Evolutionary conservation across 257 asterid genomes (phyloP), one percentile per base, ranked within the genome.

Genomic region (Solanum microdontum): DNA sequence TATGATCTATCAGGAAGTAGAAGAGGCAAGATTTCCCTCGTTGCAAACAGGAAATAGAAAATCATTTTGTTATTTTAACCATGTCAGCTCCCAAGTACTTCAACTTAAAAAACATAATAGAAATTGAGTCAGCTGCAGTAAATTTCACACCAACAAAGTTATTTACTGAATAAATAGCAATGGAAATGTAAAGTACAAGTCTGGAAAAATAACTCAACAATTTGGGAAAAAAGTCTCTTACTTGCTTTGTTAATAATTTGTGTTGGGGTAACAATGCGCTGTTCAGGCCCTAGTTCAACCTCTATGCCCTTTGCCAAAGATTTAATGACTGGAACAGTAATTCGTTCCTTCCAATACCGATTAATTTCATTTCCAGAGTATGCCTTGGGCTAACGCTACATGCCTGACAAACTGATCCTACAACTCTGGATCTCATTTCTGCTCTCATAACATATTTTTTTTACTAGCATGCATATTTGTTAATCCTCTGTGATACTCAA

Each of bases 231-330:
- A 21, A n/a, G 26, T 82, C 28, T n/a, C 97, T 93, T 94, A 96
- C 98, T 96, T 86, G 96, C 96, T 79, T 89, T 94, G 69, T 87
- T 93, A 34, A 94, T 96, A 98, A 96, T 94, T 85, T 94, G 98
- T 2, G 98, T 96, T 24, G 98, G 98, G 5, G 98, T 94, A 64
- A 94, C 93, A 48, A 96, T 96, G 36, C 91, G 98, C 34, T 95
- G 98, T 70, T 88, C 89, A 2, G 96, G 96, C 11, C 89, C 91
- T 23, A 94, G 73, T 88, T 96, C 96, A 37, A 98, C 98, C 90
- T 94, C 96, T 45, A 96, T 93, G 60, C 97, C 98, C 94, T 96
- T 96, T 1, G 98, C 96, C 91, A 94, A 93, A 10, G 96, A 96
- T 74, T 94, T 90, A 37, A 96, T 93, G 11, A 96, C 82, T 4